Conservation (phyloP, 257 asterid species). For the Oldenlandia corymbosa region DNA sequence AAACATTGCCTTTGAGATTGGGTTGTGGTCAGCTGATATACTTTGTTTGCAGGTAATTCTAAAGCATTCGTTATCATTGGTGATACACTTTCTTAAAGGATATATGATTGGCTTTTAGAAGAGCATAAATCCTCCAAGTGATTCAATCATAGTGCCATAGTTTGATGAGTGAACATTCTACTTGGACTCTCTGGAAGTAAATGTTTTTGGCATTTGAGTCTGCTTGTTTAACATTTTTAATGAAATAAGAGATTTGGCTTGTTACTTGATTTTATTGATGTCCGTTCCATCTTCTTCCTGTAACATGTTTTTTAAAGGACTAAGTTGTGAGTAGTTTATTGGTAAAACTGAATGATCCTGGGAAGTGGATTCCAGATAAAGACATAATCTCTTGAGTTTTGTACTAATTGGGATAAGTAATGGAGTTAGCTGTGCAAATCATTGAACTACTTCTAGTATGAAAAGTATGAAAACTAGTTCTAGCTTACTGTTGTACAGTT, state of each 20-base stretch:
- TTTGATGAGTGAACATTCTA: neutral
- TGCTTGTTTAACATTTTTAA: neutral
- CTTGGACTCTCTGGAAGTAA: neutral
- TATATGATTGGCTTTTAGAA: neutral
- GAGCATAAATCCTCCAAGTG: neutral
- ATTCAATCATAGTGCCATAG: neutral
- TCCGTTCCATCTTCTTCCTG: too few species aligned
- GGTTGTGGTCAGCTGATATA: constrained; percentile 97
- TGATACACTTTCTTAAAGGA: neutral
- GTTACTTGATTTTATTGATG: too few species aligned
- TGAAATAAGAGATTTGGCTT: neutral
- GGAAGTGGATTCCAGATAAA: neutral
- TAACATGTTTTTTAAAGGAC: too few species aligned
- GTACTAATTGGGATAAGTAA: neutral
- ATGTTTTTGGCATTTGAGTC: neutral
- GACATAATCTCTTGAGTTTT: neutral
- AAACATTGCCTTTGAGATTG: constrained; percentile 79
- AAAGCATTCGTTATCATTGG: constrained; percentile 4
- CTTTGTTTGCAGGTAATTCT: constrained; percentile 76
- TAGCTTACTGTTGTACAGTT: neutral
- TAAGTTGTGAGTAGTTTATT: neutral
- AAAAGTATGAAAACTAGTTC: neutral
- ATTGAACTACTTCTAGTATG: neutral
- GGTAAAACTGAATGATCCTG: neutral
- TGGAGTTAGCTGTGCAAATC: neutral